Conservation (phyloP, 1,139 yeast species). For the Saccharomyces hybrid region DNA sequence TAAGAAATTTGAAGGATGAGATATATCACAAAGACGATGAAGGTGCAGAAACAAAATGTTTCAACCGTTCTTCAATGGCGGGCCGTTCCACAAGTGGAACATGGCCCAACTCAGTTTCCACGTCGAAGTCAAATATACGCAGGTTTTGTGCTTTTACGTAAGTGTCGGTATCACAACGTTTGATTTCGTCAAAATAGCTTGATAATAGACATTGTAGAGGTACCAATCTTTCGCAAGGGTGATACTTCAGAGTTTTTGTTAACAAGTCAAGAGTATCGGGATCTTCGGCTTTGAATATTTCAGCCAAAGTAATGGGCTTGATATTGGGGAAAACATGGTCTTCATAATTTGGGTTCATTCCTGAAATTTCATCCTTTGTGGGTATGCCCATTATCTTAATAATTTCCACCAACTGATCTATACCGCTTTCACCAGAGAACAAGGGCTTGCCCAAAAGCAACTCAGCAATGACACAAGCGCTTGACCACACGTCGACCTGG, state of each 20-base stretch:
- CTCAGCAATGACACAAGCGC: conserved; percentile 98
- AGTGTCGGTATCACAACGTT: conserved; percentile 19
- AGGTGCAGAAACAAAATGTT: neutral
- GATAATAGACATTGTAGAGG: conserved; percentile 30
- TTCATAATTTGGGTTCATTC: conserved; percentile 96
- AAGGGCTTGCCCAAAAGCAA: conserved; percentile 89
- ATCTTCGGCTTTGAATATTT: conserved; percentile 59
- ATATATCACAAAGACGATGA: neutral
- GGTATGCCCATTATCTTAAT: conserved; percentile 96
- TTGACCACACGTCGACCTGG: conserved; percentile 95
- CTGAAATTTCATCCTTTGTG: conserved; percentile 79
- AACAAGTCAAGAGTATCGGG: conserved; percentile 28
- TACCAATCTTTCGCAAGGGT: conserved; percentile 29
- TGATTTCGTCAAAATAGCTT: conserved; percentile 29
- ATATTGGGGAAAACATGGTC: conserved; percentile 97
- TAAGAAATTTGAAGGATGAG: neutral
- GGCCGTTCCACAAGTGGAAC: conserved; percentile 21
- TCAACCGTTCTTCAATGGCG: neutral
- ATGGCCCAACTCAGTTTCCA: conserved; percentile 23
- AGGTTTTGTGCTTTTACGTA: conserved; percentile 12
- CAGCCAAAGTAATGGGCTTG: conserved; percentile 81
- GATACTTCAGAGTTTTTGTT: conserved; percentile 27
- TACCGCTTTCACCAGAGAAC: conserved; percentile 96
- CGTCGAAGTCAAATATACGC: conserved; percentile 15
- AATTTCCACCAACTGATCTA: conserved; percentile 94